Conservation (phyloP, 495 filamentous ascomycete species). For the Podospora pseudopauciseta region DNA sequence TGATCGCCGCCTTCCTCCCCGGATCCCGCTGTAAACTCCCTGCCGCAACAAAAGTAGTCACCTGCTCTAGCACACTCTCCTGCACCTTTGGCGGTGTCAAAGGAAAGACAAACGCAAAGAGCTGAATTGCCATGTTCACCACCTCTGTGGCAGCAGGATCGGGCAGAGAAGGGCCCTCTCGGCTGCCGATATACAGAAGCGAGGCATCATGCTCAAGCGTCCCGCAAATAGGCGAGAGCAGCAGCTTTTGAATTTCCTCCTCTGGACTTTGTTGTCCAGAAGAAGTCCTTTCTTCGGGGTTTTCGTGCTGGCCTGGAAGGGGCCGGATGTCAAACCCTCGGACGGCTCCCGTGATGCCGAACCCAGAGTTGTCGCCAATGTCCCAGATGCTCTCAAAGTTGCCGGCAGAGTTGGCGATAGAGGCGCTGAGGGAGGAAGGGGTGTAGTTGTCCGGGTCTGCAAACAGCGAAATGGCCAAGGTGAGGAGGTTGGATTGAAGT, state of each 20-base stretch:
- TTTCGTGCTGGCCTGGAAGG: conserved; percentile 67
- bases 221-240: conserved; percentile 71
- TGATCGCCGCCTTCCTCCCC: conserved; percentile 82
- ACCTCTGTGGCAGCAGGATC: conserved; percentile 90
- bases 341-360: conserved; percentile 83
- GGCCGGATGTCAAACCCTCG: conserved; percentile 68
- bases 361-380: conserved; percentile 87
- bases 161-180: conserved; percentile 46
- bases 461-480: conserved; percentile 87
- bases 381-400: conserved; percentile 95
- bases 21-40: conserved; percentile 77
- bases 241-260: conserved; percentile 63
- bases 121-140: conserved; percentile 84
- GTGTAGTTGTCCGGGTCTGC: conserved; percentile 87
- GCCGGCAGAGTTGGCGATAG: conserved; percentile 86
- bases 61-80: conserved; percentile 90
- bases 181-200: conserved; percentile 63
- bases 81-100: conserved; percentile 86
- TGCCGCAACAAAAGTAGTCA: conserved; percentile 79
- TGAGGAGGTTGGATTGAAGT: conserved; percentile 87
- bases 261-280: conserved; percentile 62
- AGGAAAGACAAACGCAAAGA: conserved; percentile 88
- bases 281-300: conserved; percentile 53
- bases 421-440: conserved; percentile 79
- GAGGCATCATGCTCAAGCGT: conserved; percentile 90